Evolutionary conservation across 2,329 filamentous ascomycete species (phyloP), one percentile per base, ranked within the genome.

Genomic region (Clarireedia hainanense): DNA sequence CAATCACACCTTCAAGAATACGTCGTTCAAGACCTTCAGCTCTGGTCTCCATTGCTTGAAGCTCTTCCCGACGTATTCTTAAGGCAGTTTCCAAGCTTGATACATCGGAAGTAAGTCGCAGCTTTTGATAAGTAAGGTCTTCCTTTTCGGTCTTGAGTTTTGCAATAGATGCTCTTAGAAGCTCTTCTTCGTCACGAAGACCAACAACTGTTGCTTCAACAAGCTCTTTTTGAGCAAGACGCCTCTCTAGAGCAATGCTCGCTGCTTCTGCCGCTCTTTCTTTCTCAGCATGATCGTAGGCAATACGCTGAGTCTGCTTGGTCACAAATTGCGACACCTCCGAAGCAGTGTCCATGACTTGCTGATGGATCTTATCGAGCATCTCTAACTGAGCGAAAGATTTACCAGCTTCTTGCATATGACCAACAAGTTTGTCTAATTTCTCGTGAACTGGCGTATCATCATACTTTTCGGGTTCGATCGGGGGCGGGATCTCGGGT

Each of bases 1-100:
- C 91, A 74, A 99, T 95, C 60, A 97, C 89, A 26, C 92, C 91
- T 62, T 97, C 92, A 34, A 99, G 75, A 63, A 99, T 96, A 26
- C 94, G 85, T 52, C 91, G 88, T 73, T 99, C 94, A 24, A 99
- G 78, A 3, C 84, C 82, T 69, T 96, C 91, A 2, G 92, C 94
- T 60, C 92, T 88, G 10, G 80, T 76, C 69, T 97, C 92, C 88
- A 99, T 96, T 26, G 88, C 80, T 47, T 89, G 84, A 57, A 99
- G 82, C 73, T 97, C 94, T 63, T 97, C 92, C 46, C 89, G 87
- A 54, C 94, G 87, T 56, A 97, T 85, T 17, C 86, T 83, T 30
- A 97, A 80, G 0, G 94, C 92, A 7, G 90, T 97, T 69, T 97
- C 90, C 2, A 99, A 80, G 7, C 90, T 89, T 5, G 91, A 91